These are phyloP conservation scores for Harrya chromipes DNA, from an alignment of 768 basidiomycete genomes.

Conservation along the genomic window DNA sequence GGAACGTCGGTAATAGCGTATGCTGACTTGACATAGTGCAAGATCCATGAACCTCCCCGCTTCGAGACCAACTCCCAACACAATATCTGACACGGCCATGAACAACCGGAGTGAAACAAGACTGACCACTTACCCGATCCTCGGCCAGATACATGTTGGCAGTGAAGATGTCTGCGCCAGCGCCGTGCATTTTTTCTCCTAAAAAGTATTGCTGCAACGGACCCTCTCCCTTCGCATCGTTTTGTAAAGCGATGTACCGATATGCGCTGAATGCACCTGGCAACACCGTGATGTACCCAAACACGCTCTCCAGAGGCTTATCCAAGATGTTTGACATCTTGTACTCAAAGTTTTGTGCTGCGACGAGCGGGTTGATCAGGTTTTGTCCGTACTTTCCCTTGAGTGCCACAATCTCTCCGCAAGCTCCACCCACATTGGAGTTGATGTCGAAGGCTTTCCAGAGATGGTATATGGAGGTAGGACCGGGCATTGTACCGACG, in stretches of 20 bases:
- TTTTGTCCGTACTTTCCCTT: constrained; percentile 82
- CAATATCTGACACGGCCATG: constrained; percentile 57
- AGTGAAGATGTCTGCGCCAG: constrained; percentile 87
- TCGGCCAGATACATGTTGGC: constrained; percentile 97
- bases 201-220: constrained; percentile 95
- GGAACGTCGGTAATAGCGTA: constrained; percentile 93
- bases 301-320: constrained; percentile 85
- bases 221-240: constrained; percentile 78
- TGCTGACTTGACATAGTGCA: constrained; percentile 96
- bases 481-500: constrained; percentile 82
- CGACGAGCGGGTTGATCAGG: constrained; percentile 82
- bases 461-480: constrained; percentile 85
- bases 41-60: constrained; percentile 80
- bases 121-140: constrained; percentile 54
- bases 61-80: constrained; percentile 99
- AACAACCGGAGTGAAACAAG: not conserved
- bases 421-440: constrained; percentile 87
- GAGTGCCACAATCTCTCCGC: constrained; percentile 92
- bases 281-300: constrained; percentile 93
- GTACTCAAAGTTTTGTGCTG: constrained; percentile 93
- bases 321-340: constrained; percentile 94
- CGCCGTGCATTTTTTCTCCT: constrained; percentile 92
- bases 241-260: constrained; percentile 87
- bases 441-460: constrained; percentile 97
- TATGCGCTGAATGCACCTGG: constrained; percentile 94